Evolutionary conservation across 345 rosid species (phyloP), one percentile per base, ranked within the genome.

Genomic region (Eucalyptus victrix): DNA sequence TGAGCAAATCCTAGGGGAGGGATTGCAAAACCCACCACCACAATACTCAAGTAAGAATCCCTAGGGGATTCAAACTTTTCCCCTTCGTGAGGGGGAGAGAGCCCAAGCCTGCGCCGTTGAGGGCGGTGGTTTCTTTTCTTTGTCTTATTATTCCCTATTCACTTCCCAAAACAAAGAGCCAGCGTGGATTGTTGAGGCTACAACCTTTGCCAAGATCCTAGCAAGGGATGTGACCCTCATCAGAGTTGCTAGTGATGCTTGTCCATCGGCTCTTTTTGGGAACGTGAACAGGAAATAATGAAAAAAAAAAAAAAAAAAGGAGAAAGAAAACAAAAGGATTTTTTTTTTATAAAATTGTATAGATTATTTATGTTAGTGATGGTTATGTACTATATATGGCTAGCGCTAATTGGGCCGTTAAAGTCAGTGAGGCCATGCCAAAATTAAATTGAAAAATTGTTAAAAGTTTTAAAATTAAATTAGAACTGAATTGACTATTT

Each of bases 301-400:
- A 24, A 24, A 26, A 56, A 56, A 0, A 7, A 56, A 56, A 21
- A 0, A 1, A 4, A 56, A 9, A 9, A 4, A 56, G 2, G 2
- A 24, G 3, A 56, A 23, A 21, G 12, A 56, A 56, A 56, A 56
- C 0, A 24, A 23, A 56, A 24, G 3, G 28, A 23, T 4, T 56
- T 56, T 54, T 54, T 1, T 26, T 56, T 9, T 10, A 19, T 53
- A 10, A 56, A 56, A 56, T 24, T 2, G 30, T 1, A 28, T 30
- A 60, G 3, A 12, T 28, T 13, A 60, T 60, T 6, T 28, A 60
- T 60, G 0, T 60, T 60, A 60, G n/a, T 0, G 0, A 11, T 26
- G 7, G 0, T 8, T 26, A 28, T 12, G n/a, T 6, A 26, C 14
- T 28, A 1, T 26, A 26, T 5, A 60, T 0, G 7, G 8, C 2